Evolutionary conservation across 2,329 filamentous ascomycete species (phyloP).

Genomic region (Fusarium sp.): DNA sequence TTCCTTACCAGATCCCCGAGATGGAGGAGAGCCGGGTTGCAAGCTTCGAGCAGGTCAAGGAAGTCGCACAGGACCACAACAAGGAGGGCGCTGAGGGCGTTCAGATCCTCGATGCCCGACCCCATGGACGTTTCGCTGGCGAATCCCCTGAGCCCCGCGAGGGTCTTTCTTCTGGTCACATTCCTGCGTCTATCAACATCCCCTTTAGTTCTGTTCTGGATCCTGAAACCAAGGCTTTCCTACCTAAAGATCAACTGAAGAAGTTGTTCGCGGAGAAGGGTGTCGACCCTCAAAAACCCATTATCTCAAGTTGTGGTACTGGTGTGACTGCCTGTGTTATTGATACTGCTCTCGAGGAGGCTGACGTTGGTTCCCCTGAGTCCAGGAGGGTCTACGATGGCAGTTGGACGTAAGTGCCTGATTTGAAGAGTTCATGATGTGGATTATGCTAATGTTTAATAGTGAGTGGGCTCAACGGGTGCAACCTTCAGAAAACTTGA

Average conservation of each 20-base stretch:
- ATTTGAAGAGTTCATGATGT: background rate
- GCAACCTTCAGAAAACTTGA: slow-evolving; percentile 67
- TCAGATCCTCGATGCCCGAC: slow-evolving; percentile 88
- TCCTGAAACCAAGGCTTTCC: slow-evolving; percentile 80
- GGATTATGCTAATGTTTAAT: slow-evolving; percentile 35
- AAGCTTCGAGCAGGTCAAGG: slow-evolving; percentile 82
- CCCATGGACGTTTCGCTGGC: slow-evolving; percentile 81
- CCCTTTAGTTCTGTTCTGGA: slow-evolving; percentile 84
- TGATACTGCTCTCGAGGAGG: slow-evolving; percentile 83
- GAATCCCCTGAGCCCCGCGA: slow-evolving; percentile 85
- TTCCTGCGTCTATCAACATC: slow-evolving; percentile 85
- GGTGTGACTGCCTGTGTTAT: slow-evolving; percentile 93
- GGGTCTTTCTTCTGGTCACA: slow-evolving; percentile 87
- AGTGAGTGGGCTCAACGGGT: slow-evolving; percentile 75
- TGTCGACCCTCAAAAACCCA: slow-evolving; percentile 78
- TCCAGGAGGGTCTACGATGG: slow-evolving; percentile 88
- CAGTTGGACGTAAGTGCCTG: slow-evolving; percentile 86
- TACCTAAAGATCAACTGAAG: slow-evolving; percentile 74
- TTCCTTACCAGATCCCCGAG: slow-evolving; percentile 69
- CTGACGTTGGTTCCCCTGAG: slow-evolving; percentile 73
- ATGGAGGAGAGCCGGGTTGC: slow-evolving; percentile 72
- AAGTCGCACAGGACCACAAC: slow-evolving; percentile 76
- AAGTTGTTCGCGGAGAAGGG: slow-evolving; percentile 82
- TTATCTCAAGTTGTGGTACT: slow-evolving; percentile 90
- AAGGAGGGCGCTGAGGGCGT: slow-evolving; percentile 85